phyloP scores from a whole-genome alignment of 495 filamentous ascomycete species.

The Aspergillus affinis region DNA sequence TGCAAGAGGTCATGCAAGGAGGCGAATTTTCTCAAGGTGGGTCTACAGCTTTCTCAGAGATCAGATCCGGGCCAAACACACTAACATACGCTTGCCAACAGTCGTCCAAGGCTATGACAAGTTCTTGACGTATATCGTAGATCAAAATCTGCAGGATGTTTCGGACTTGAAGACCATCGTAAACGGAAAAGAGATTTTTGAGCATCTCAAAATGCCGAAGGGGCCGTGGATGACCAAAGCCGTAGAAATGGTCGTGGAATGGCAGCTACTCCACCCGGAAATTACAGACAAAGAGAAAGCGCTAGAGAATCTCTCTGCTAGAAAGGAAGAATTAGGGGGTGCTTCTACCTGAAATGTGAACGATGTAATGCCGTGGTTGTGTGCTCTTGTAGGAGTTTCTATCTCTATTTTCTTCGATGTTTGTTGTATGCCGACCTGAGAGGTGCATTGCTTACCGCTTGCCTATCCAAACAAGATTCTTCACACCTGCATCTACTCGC shows the following conservation, averaged over 20 bases:
- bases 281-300: slow-evolving; percentile 57
- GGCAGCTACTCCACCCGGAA: slow-evolving; percentile 82
- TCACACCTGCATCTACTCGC: background rate
- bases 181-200: slow-evolving; percentile 63
- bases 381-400: background rate
- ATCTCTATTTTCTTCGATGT: background rate
- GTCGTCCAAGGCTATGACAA: slow-evolving; percentile 43
- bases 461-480: background rate
- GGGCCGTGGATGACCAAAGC: slow-evolving; percentile 81
- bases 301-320: slow-evolving; percentile 61
- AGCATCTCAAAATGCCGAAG: slow-evolving; percentile 57
- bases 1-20: slow-evolving; percentile 60
- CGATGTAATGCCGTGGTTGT: background rate
- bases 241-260: slow-evolving; percentile 69
- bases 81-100: slow-evolving; percentile 20
- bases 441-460: background rate
- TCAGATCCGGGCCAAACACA: background rate
- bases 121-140: slow-evolving; percentile 46
- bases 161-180: slow-evolving; percentile 57
- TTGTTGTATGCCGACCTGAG: background rate
- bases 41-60: slow-evolving; percentile 1
- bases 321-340: slow-evolving; percentile 53
- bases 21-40: slow-evolving; percentile 33
- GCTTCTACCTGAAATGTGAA: background rate
- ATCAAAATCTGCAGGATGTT: slow-evolving; percentile 42